Base-by-base conservation (phyloP, 2,329 filamentous ascomycete species). In the Pyrenochaeta sp. region DNA sequence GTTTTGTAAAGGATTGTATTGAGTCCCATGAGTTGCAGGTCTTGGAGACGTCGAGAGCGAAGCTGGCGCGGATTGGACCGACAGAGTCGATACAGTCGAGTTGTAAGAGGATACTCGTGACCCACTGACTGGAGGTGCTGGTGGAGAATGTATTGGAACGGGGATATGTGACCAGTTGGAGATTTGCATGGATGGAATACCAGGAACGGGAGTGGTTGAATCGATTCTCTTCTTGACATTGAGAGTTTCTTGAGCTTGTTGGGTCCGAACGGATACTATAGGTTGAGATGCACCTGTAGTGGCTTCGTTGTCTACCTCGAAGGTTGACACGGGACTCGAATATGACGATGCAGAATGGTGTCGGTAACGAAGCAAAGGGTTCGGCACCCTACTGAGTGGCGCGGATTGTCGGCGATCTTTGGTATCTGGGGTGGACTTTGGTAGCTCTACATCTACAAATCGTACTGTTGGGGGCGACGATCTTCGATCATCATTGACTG, bases 1-100 rank as follows among this genome's bases (percentile, higher is more conserved):
- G 37, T 69, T 53, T 7, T 60, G 44, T 3, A 69, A 55, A 7
- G 59, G 59, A 29, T 67, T 60, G 45, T 68, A 66, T 35, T 63
- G 54, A n/a, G 45, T 46, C 4, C 50, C 44, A 13, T 49, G 48
- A 23, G 26, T 32, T 13, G 51, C 28, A 15, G 15, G 13, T 7
- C 21, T 26, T 7, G 42, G 15, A n/a, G 39, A 30, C 7, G 40
- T 41, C 6, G 45, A 31, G 5, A 56, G 22, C 6, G 39, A 41
- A n/a, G 55, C 38, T 19, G 62, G 53, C 9, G 55, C 41, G 0
- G 58, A 58, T 31, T 58, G 53, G 2, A 48, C 48, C 9, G 59
- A 59, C 3, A 52, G 15, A 11, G 39, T 45, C 1, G 57, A 55
- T 4, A 30, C 21, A 10, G 43, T 45, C 9, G 62, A 63, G 18